phyloP scores from a whole-genome alignment of 2,329 filamentous ascomycete species.

The Pseudopithomyces maydicus region DNA sequence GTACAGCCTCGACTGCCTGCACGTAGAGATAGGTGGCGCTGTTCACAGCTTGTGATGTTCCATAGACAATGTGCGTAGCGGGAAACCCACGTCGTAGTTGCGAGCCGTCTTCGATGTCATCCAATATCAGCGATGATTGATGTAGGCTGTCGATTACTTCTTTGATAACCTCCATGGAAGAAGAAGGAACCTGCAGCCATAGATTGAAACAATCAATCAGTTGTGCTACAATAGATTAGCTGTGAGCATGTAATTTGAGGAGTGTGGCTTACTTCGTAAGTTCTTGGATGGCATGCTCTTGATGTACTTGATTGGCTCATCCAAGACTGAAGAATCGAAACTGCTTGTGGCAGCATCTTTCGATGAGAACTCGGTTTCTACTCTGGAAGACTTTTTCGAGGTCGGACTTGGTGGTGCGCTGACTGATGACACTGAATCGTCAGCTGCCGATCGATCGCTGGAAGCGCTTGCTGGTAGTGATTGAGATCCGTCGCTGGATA shows the following conservation, averaged over 20 bases:
- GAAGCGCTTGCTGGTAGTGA: not conserved
- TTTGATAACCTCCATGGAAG: constrained; percentile 72
- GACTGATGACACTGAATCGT: not conserved
- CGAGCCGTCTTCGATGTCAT: constrained; percentile 74
- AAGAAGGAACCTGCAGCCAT: constrained; percentile 72
- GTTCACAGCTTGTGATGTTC: constrained; percentile 82
- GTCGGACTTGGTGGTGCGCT: not conserved
- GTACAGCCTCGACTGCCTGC: constrained; percentile 55
- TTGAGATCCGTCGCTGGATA: not conserved
- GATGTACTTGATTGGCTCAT: constrained; percentile 6
- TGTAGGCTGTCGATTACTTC: constrained; percentile 80
- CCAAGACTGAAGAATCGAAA: not conserved
- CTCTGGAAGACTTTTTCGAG: not conserved
- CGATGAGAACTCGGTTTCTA: not conserved
- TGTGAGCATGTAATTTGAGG: not conserved
- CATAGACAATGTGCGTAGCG: constrained; percentile 81
- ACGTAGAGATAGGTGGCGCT: constrained; percentile 86
- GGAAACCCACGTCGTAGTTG: constrained; percentile 68
- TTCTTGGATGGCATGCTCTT: constrained; percentile 60
- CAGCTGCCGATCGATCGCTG: not conserved
- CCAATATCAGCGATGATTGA: constrained; percentile 69
- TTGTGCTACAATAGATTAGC: constrained; percentile 61
- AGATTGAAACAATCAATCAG: constrained; percentile 73
- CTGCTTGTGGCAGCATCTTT: not conserved
- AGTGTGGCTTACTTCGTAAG: constrained; percentile 53